Conservation (phyloP, 2,329 filamentous ascomycete species). For the Alternaria arbusti region DNA sequence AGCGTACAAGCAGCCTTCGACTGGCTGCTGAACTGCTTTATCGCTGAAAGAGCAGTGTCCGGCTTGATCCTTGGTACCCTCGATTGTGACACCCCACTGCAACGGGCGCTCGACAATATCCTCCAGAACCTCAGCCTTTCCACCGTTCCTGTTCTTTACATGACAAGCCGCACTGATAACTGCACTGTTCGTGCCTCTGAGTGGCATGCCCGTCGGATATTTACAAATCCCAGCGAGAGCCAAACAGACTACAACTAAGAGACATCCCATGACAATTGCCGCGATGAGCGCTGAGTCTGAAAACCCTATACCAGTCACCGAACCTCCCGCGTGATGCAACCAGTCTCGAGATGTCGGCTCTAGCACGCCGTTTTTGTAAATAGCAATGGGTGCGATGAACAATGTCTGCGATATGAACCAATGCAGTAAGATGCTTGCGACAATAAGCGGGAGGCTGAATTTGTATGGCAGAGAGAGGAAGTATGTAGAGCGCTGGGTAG, state of each 20-base stretch:
- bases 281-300: background rate
- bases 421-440: background rate
- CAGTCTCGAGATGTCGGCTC: background rate
- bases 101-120: background rate
- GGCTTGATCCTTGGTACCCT: background rate
- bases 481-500: background rate
- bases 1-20: background rate
- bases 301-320: background rate
- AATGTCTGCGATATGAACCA: background rate
- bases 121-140: accelerated
- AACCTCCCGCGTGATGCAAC: no score
- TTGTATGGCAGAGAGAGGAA: background rate
- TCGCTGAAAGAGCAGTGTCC: background rate
- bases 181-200: background rate
- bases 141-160: background rate
- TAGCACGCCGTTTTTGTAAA: background rate
- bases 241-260: background rate
- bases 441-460: accelerated
- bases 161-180: background rate
- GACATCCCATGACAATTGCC: background rate
- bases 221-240: accelerated
- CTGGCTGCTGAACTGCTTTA: background rate
- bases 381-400: accelerated
- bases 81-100: background rate
- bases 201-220: background rate